Percentiles rank a stretch among this genome's conserved stretches.
Evolutionary conservation across 2,329 filamentous ascomycete genomes (phyloP).

Genomic region (Cladophialophora psammophila): DNA sequence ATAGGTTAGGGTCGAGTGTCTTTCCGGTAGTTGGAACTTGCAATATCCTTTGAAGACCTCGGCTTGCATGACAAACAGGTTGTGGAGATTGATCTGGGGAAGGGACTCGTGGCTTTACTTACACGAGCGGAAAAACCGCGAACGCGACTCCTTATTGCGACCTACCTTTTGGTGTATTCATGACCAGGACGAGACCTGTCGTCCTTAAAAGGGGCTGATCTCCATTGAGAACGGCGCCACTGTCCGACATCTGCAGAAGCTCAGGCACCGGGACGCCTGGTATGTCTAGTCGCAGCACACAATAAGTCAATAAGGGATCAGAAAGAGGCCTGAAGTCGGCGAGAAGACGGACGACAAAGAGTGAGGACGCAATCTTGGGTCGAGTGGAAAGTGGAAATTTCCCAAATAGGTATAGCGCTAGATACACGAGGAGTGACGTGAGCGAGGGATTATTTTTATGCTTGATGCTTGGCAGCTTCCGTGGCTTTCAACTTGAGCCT

Average conservation of each 20-base stretch:
- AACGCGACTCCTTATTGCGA: not conserved
- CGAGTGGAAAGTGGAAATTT: not conserved
- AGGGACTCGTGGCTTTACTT: not conserved
- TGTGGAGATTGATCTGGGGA: not conserved
- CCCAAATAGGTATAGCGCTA: not conserved
- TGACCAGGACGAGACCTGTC: conserved; percentile 37
- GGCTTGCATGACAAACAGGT: not conserved
- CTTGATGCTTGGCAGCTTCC: not conserved
- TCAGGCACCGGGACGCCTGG: not conserved
- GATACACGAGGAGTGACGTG: not conserved
- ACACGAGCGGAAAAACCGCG: not conserved
- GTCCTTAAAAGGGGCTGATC: conserved; percentile 34
- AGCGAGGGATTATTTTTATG: not conserved
- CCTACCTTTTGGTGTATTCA: conserved; percentile 41
- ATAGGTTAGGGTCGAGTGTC: conserved; percentile 17
- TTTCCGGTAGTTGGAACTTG: not conserved
- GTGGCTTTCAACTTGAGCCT: not conserved
- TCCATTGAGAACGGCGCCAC: conserved; percentile 26
- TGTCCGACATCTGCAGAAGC: conserved; percentile 29
- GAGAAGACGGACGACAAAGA: not conserved
- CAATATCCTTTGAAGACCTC: not conserved
- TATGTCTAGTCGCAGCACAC: too few species aligned
- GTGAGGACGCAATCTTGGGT: not conserved
- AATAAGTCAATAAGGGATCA: not conserved
- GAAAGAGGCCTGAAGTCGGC: not conserved